Base-by-base conservation (phyloP, 768 basidiomycete species). In the Suillus plorans region DNA sequence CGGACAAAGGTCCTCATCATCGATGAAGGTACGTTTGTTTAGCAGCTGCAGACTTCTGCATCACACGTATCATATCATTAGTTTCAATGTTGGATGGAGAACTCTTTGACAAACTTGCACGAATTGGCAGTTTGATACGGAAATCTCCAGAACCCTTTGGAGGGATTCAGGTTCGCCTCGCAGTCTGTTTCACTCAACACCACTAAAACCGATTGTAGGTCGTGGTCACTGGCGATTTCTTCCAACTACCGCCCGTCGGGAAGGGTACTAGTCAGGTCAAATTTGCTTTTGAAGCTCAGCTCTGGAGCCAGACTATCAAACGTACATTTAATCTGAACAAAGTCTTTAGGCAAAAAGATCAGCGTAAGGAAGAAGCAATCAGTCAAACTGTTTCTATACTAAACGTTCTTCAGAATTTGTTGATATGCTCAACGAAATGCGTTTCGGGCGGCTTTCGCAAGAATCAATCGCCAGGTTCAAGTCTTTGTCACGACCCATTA, bases 51-150 rank as follows among this genome's bases (percentile, higher is more conserved):
- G 47, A 36, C 13, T 31, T 64, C 53, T n/a, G 20, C 39, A 31
- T 55, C 6, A 18, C 5, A 20, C 64, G 2, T 64, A 55, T 68
- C 64, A 52, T 4, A 36, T 13, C 18, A 14, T 9, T 64, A 99
- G 97, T 99, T 13, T 99, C 97, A 1, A 99, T 99, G 97, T 84
- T 99, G 10, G 97, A 99, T 61, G 95, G 92, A 1, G 89, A 90
- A 45, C 79, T 96, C 5, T 97, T 98, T 69, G 95, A 99, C 79
- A 99, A 97, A 74, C 82, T 99, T 12, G 86, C 87, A 2, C 79
- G 71, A 37, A 87, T 99, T 45, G 96, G 88, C 2, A 78, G 82
- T 65, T 75, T 80, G 1, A 63, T 99, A 44, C 81, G 91, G 56
- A 87, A 86, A 67, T 85, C 81, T 2, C n/a, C 71, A 0, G 79